These are phyloP conservation scores for Calonectria honghensis DNA, from an alignment of 2,329 filamentous ascomycete genomes.

Conservation along the genomic window DNA sequence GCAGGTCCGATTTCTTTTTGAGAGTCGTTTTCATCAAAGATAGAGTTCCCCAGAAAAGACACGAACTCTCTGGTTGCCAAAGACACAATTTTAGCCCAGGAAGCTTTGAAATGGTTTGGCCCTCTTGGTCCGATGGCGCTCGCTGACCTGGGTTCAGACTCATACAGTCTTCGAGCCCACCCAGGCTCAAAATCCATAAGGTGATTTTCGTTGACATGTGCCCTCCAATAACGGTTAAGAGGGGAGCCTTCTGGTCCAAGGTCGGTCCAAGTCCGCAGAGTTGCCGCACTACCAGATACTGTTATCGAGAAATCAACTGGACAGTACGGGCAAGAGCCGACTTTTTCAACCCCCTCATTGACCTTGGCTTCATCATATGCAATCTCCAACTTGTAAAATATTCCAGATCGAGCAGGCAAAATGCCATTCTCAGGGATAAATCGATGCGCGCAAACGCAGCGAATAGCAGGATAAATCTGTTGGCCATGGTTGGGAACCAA, in stretches of 20 bases:
- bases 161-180: slow-evolving; percentile 2
- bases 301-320: slow-evolving; percentile 33
- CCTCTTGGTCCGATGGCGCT: neutral
- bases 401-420: neutral
- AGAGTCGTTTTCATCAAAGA: neutral
- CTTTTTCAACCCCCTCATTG: neutral
- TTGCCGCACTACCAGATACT: neutral
- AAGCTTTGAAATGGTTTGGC: neutral
- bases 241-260: slow-evolving; percentile 40
- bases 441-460: slow-evolving; percentile 3
- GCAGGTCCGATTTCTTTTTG: neutral
- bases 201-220: neutral
- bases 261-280: slow-evolving; percentile 39
- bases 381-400: neutral
- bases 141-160: neutral
- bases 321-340: slow-evolving; percentile 32
- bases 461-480: neutral
- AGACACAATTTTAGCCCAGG: neutral
- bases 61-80: neutral
- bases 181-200: neutral
- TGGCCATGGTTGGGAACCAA: no score
- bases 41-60: neutral
- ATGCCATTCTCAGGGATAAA: neutral
- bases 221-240: slow-evolving; percentile 12
- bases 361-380: neutral